A percentile compares a stretch with the other conserved stretches of the same genome.
Conservation (phyloP, 805 yeast genomes). For the Saccharomycopsis fermentans region DNA sequence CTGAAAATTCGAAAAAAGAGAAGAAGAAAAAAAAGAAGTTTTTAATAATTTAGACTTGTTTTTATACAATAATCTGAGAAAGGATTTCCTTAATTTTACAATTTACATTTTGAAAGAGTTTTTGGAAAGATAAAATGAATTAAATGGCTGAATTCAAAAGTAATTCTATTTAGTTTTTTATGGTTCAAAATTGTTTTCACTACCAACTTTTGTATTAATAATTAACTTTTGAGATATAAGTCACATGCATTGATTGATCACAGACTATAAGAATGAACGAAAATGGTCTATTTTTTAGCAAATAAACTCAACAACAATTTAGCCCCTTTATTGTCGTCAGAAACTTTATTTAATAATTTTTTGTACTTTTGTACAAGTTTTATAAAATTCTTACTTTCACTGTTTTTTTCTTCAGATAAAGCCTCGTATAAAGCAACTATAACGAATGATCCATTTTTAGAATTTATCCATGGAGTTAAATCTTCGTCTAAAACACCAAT, state of each 20-base stretch:
- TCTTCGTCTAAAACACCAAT: conserved; percentile 28
- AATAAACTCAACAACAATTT: conserved; percentile 35
- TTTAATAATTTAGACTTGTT: too few species aligned
- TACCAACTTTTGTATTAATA: too few species aligned
- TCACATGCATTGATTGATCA: too few species aligned
- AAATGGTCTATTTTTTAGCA: neutral
- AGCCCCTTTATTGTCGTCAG: conserved; percentile 58
- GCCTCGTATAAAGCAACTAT: conserved; percentile 72
- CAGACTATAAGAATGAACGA: neutral
- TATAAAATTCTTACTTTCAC: conserved; percentile 37
- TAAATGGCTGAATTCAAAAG: neutral
- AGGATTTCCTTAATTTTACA: too few species aligned
- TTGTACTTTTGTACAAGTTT: conserved; percentile 43
- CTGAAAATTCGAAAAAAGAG: conserved; percentile 32
- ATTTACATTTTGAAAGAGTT: too few species aligned
- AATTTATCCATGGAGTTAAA: conserved; percentile 58
- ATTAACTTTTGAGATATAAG: too few species aligned
- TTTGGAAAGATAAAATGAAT: too few species aligned
- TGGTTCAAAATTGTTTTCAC: too few species aligned
- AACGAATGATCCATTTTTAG: conserved; percentile 65
- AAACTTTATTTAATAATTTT: conserved; percentile 33
- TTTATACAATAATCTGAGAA: too few species aligned
- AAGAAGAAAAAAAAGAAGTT: neutral
- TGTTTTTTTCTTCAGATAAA: conserved; percentile 34
- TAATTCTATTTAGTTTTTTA: too few species aligned